Conservation (phyloP, 2,329 filamentous ascomycete species). For the Cladosporium oxysporum region DNA sequence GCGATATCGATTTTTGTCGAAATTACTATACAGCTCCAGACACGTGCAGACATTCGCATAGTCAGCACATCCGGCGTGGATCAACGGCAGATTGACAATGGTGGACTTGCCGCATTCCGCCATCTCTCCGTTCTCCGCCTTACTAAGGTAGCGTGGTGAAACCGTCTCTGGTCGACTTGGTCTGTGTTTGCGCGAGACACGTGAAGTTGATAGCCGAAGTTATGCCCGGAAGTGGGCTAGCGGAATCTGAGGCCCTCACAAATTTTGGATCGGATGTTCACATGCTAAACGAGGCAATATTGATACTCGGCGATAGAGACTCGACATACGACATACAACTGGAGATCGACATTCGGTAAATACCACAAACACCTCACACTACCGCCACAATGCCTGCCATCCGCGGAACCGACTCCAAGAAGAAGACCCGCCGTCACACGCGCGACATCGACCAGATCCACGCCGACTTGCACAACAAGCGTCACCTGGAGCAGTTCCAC, state of each 20-base stretch:
- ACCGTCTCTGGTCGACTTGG: conserved; percentile 10
- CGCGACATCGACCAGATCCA: conserved; percentile 94
- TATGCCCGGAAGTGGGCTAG: neutral
- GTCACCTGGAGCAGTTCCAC: conserved; percentile 79
- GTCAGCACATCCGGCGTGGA: neutral
- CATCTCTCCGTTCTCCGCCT: conserved; percentile 13
- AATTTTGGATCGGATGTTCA: conserved; percentile 11
- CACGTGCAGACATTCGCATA: neutral
- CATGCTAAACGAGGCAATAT: neutral
- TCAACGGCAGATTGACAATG: conserved; percentile 8
- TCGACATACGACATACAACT: neutral
- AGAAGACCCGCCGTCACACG: conserved; percentile 50
- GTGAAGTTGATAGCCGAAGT: conserved; percentile 9
- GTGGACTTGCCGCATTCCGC: conserved; percentile 13
- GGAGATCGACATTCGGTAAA: neutral
- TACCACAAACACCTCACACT: neutral
- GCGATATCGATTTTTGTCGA: conserved; percentile 5
- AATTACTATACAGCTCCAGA: neutral
- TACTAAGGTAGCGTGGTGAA: conserved; percentile 16
- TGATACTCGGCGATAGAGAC: neutral
- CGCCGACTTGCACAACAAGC: conserved; percentile 74
- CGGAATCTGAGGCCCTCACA: neutral
- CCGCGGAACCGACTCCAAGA: conserved; percentile 51
- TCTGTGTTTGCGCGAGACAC: conserved; percentile 3
- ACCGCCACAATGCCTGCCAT: conserved; percentile 50